Conservation (phyloP, 2,329 filamentous ascomycete genomes). For the Nemania sp. region DNA sequence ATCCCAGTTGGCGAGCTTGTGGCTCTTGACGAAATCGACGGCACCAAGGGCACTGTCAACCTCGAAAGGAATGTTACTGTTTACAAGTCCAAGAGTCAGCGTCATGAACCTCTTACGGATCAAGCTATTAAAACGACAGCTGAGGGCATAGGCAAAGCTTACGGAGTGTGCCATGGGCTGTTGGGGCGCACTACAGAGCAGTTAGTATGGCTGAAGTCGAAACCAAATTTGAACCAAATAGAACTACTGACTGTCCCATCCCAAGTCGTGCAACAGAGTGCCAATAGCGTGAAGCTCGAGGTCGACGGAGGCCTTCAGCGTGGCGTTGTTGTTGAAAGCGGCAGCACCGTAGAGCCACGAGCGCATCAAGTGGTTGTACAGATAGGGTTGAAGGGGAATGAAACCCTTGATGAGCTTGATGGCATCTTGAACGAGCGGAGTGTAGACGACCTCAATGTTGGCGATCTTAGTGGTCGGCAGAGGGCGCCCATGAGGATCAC, state of each 20-base stretch:
- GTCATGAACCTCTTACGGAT: neutral
- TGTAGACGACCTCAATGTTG: slow-evolving; percentile 27
- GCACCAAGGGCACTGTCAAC: slow-evolving; percentile 23
- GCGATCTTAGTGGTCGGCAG: slow-evolving; percentile 25
- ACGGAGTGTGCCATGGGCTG: slow-evolving; percentile 21
- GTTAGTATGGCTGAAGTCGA: neutral
- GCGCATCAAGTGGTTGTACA: slow-evolving; percentile 27
- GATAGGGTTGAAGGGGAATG: slow-evolving; percentile 27
- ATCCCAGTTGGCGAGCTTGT: slow-evolving; percentile 6
- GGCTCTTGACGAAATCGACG: slow-evolving; percentile 12
- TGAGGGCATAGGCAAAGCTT: neutral
- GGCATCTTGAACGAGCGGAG: slow-evolving; percentile 21
- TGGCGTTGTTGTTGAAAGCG: slow-evolving; percentile 26
- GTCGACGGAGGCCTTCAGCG: slow-evolving; percentile 21
- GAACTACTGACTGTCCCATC: slow-evolving; percentile 24
- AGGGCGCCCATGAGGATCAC: neutral
- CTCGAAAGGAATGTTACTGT: slow-evolving; percentile 17
- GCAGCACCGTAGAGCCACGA: slow-evolving; percentile 27
- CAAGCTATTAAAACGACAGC: neutral
- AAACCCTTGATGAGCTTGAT: slow-evolving; percentile 16
- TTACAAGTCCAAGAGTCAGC: neutral
- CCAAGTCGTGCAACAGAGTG: slow-evolving; percentile 23
- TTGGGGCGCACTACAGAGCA: slow-evolving; percentile 15
- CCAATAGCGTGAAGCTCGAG: slow-evolving; percentile 26
- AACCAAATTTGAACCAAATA: neutral